Evolutionary conservation across 2,329 filamentous ascomycete genomes (phyloP), one percentile per base, ranked within the genome.

Genomic region (Colletotrichum abscissum): DNA sequence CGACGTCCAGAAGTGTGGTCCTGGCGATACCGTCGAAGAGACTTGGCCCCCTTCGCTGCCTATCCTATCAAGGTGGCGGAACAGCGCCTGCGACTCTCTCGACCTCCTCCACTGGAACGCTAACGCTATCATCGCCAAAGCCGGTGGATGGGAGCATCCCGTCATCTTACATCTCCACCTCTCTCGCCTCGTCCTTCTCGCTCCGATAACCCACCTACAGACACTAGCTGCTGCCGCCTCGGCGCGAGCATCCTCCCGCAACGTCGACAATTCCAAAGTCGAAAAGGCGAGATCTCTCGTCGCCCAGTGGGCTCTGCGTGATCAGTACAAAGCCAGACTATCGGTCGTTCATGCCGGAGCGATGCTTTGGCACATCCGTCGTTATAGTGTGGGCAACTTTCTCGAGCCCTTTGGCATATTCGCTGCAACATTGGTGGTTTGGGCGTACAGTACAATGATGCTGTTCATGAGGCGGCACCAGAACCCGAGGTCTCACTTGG

Each of bases 81-180:
- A 87, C 56, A 82, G 83, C 4, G 80, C 83, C 19, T 84, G 85
- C 55, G 86, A 87, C 66, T 85, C 82, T 55, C 74, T 91, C 3
- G 89, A 91, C 69, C 84, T 90, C 1, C 81, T 91, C 2, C 88
- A 91, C 76, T 91, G 89, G 89, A 83, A 85, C 22, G 89, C 89
- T 3, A 89, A 89, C 74, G 86, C 84, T 55, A 84, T 83, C 0
- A 85, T 88, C 35, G 86, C 86, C 5, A 84, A 84, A 62, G 80
- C 84, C 1, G 82, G 83, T 1, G 89, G 88, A 0, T 80, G 86
- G 6, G 88, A 91, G 71, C 88, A 90, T 70, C 84, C 87, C 2
- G 89, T 87, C 1, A 83, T 91, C 0, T 78, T 90, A 7, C 88
- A 91, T 75, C 82, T 91, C 3, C 89, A 91, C 75, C 78, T 88